Percentiles rank a stretch among this genome's conserved stretches.
Evolutionary conservation across 495 filamentous ascomycete species (phyloP).

Genomic region (Xylona heveae): DNA sequence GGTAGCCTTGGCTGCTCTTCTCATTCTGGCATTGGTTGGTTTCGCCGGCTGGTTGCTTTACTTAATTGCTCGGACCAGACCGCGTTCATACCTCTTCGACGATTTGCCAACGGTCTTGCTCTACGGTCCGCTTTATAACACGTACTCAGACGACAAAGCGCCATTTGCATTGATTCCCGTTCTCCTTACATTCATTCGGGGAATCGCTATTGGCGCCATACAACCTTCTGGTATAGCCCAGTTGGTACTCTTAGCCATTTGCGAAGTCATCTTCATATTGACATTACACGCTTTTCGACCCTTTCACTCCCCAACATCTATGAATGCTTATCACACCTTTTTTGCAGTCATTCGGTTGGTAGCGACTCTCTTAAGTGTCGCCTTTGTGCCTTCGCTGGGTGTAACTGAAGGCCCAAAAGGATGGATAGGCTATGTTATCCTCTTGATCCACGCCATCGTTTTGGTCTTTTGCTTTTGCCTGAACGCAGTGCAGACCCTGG

Average conservation of each 20-base stretch:
- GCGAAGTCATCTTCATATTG: conserved; percentile 78
- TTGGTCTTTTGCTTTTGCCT: conserved; percentile 87
- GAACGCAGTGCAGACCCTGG: conserved; percentile 71
- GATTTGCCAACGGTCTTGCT: conserved; percentile 74
- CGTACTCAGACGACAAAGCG: conserved; percentile 73
- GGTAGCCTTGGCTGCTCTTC: conserved; percentile 48
- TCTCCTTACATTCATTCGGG: conserved; percentile 62
- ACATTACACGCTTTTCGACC: conserved; percentile 78
- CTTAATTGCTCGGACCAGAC: conserved; percentile 58
- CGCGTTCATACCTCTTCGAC: conserved; percentile 73
- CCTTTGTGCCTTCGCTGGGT: conserved; percentile 66
- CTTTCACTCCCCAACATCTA: conserved; percentile 81
- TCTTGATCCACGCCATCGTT: conserved; percentile 68
- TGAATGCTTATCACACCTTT: conserved; percentile 84
- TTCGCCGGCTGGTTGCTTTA: conserved; percentile 63
- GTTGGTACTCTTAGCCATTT: conserved; percentile 75
- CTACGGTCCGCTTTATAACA: conserved; percentile 96
- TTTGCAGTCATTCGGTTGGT: conserved; percentile 62
- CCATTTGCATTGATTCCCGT: conserved; percentile 76
- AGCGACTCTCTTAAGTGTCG: conserved; percentile 60
- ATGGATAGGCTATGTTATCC: conserved; percentile 88
- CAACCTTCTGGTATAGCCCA: conserved; percentile 88
- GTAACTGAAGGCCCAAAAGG: conserved; percentile 59
- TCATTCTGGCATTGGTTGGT: conserved; percentile 45
- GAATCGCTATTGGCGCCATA: conserved; percentile 74